phyloP scores from a whole-genome alignment of 2,329 filamentous ascomycete genomes.

The Ceratocystiopsis minuta region DNA sequence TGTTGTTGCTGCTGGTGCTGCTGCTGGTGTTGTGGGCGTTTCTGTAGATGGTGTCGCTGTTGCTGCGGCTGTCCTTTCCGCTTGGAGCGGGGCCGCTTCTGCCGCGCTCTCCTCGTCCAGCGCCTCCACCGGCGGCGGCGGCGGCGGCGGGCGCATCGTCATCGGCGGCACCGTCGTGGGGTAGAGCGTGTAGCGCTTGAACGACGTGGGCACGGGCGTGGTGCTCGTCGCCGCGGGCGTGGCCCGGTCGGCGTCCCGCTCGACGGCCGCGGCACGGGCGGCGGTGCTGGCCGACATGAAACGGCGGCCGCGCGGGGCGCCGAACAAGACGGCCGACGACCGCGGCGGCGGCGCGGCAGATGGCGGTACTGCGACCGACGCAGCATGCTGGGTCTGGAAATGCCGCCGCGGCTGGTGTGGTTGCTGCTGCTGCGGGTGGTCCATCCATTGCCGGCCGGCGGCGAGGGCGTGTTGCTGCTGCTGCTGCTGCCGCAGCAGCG shows the following conservation, averaged over 20 bases:
- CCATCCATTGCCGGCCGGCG: too few species aligned
- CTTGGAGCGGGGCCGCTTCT: background rate
- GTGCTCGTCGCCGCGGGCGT: background rate
- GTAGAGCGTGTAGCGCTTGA: slow-evolving; percentile 8
- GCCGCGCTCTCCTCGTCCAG: background rate
- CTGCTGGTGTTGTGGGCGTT: background rate
- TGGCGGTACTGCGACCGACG: too few species aligned
- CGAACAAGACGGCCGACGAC: too few species aligned
- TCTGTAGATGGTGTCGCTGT: background rate
- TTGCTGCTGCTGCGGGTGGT: slow-evolving; percentile 8
- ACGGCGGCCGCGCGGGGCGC: slow-evolving; percentile 17
- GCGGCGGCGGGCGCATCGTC: slow-evolving; percentile 5
- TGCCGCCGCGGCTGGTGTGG: too few species aligned
- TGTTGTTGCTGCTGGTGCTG: background rate
- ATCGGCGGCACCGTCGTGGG: background rate
- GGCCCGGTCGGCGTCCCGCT: background rate
- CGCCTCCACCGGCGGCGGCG: slow-evolving; percentile 1
- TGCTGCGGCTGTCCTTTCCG: background rate
- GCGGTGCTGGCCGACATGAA: slow-evolving; percentile 19
- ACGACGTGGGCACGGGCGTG: slow-evolving; percentile 2
- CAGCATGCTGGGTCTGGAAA: too few species aligned
- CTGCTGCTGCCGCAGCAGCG: slow-evolving; percentile 22
- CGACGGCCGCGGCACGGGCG: slow-evolving; percentile 22
- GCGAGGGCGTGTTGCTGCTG: slow-evolving; percentile 7
- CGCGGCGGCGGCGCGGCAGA: slow-evolving; percentile 12